These are phyloP conservation scores for Sugiyamaella japonica DNA, from an alignment of 1,139 yeast genomes.

Conservation along the genomic window DNA sequence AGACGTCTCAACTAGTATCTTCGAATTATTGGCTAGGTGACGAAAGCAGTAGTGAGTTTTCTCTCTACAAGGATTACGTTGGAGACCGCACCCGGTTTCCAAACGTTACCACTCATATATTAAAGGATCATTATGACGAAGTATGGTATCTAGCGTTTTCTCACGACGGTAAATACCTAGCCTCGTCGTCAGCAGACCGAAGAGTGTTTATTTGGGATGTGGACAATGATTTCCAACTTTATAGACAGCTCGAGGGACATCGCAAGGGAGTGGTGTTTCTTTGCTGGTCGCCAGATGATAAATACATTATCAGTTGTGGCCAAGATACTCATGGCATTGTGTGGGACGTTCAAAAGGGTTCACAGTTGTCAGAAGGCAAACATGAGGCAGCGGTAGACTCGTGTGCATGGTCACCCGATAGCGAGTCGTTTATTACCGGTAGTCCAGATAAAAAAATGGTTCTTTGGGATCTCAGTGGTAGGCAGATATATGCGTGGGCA, in stretches of 20 bases:
- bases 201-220: slow-evolving; percentile 69
- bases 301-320: slow-evolving; percentile 65
- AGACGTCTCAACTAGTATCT: slow-evolving; percentile 48
- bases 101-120: slow-evolving; percentile 39
- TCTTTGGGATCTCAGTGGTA: slow-evolving; percentile 50
- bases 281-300: slow-evolving; percentile 73
- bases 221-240: slow-evolving; percentile 50
- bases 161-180: slow-evolving; percentile 71
- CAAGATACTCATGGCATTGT: slow-evolving; percentile 65
- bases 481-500: slow-evolving; percentile 44
- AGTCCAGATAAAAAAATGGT: slow-evolving; percentile 75
- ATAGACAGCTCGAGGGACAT: slow-evolving; percentile 48
- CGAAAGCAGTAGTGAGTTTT: slow-evolving; percentile 26
- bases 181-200: slow-evolving; percentile 74
- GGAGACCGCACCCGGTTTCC: slow-evolving; percentile 51
- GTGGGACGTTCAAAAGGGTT: slow-evolving; percentile 58
- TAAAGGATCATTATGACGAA: slow-evolving; percentile 65
- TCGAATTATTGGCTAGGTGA: slow-evolving; percentile 43
- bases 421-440: slow-evolving; percentile 65
- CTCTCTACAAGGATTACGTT: slow-evolving; percentile 39
- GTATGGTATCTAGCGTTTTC: slow-evolving; percentile 85
- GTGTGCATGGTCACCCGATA: slow-evolving; percentile 70
- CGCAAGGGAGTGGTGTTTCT: slow-evolving; percentile 64
- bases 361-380: slow-evolving; percentile 28
- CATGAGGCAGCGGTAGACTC: slow-evolving; percentile 53